phyloP scores from a whole-genome alignment of 106 monocot species.

The Alisma plantagoaquatica region DNA sequence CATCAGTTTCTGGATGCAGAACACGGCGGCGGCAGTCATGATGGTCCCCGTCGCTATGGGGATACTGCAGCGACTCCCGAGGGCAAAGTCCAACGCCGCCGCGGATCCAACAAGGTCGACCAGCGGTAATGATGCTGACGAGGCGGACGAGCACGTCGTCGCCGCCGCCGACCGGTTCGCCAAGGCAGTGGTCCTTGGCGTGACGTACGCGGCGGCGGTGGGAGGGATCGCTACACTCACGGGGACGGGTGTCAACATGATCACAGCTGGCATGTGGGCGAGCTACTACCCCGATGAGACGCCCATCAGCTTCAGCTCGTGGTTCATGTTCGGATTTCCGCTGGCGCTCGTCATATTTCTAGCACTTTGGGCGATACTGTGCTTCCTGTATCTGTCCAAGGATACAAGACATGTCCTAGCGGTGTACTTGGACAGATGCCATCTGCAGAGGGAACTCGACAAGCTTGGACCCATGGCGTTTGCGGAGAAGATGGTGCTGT shows the following conservation, averaged over 20 bases:
- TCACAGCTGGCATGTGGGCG: constrained; percentile 77
- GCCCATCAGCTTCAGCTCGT: constrained; percentile 69
- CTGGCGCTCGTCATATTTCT: constrained; percentile 66
- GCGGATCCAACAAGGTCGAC: constrained; percentile 35
- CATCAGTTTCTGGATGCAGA: constrained; percentile 99
- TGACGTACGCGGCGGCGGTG: constrained; percentile 63
- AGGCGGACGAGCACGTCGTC: constrained; percentile 19
- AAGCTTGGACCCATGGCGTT: constrained; percentile 83
- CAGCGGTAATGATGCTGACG: constrained; percentile 10
- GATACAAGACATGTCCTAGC: constrained; percentile 39
- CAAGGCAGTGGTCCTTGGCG: constrained; percentile 78
- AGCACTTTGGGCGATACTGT: constrained; percentile 59
- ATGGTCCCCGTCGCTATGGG: constrained; percentile 94
- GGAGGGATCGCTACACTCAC: constrained; percentile 85
- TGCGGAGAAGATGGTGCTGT: constrained; percentile 91
- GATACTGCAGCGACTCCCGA: constrained; percentile 22
- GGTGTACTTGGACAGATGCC: constrained; percentile 46
- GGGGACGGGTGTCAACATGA: constrained; percentile 80
- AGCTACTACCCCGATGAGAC: constrained; percentile 60
- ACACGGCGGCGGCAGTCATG: constrained; percentile 76
- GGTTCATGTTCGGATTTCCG: constrained; percentile 82
- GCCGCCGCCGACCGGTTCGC: too few species aligned
- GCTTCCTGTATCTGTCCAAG: constrained; percentile 51
- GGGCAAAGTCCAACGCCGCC: neutral
- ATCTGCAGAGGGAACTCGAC: constrained; percentile 68